Conservation (phyloP, 2,329 filamentous ascomycete species). For the Alternaria burnsii region DNA sequence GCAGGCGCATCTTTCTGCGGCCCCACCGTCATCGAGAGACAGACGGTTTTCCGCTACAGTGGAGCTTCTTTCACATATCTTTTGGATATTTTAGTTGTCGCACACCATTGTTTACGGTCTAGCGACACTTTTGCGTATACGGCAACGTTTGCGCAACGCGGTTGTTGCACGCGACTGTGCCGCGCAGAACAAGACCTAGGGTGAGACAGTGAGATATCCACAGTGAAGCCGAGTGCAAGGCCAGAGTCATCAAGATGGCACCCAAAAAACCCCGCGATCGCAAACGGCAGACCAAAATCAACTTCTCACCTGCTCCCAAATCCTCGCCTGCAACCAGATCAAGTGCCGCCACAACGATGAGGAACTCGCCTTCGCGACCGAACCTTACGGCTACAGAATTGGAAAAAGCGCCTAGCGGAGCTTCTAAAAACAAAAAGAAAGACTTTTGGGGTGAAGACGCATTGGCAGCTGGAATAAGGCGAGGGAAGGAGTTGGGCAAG, state of each 20-base stretch:
- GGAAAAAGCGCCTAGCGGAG: slow-evolving; percentile 29
- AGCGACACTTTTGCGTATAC: background rate
- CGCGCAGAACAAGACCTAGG: slow-evolving; percentile 2
- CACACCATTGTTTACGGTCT: background rate
- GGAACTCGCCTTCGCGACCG: slow-evolving; percentile 10
- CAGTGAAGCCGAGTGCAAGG: slow-evolving; percentile 6
- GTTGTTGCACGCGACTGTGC: slow-evolving; percentile 10
- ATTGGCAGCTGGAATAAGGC: slow-evolving; percentile 24
- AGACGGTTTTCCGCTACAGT: background rate
- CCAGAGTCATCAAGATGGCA: slow-evolving; percentile 27
- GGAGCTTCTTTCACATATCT: background rate
- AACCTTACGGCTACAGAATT: slow-evolving; percentile 15
- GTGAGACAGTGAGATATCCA: background rate
- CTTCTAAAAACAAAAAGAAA: slow-evolving; percentile 18
- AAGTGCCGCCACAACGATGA: slow-evolving; percentile 7
- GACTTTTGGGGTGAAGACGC: slow-evolving; percentile 37
- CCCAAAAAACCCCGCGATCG: slow-evolving; percentile 34
- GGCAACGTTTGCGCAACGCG: slow-evolving; percentile 6
- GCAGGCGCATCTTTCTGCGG: slow-evolving; percentile 11
- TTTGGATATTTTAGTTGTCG: background rate
- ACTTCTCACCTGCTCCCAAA: slow-evolving; percentile 54
- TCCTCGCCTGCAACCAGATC: slow-evolving; percentile 46
- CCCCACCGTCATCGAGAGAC: slow-evolving; percentile 10
- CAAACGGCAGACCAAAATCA: slow-evolving; percentile 54
- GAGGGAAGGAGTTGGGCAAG: slow-evolving; percentile 31